Conservation (phyloP, 768 basidiomycete genomes). For the Xerocomus brunneocitrinus region DNA sequence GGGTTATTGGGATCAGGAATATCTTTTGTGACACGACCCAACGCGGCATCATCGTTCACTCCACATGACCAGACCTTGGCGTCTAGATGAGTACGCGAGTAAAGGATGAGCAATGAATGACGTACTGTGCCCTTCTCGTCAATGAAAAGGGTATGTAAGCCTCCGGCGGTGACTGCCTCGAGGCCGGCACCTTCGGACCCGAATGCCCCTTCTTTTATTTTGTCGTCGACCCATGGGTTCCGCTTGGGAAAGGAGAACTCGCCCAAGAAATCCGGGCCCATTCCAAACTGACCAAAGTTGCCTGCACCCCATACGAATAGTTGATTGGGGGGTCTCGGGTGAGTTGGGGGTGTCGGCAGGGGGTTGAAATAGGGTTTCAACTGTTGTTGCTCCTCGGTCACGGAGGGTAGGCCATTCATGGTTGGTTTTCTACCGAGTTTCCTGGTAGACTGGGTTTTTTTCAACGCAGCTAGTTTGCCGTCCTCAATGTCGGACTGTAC, state of each 20-base stretch:
- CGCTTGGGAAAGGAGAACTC: slow-evolving; percentile 75
- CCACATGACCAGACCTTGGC: slow-evolving; percentile 79
- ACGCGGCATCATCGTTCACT: slow-evolving; percentile 83
- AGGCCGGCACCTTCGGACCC: slow-evolving; percentile 75
- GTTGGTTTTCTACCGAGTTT: slow-evolving; percentile 30
- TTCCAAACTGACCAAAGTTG: slow-evolving; percentile 93
- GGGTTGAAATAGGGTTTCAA: slow-evolving; percentile 60
- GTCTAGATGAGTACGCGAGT: slow-evolving; percentile 2
- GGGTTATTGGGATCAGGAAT: slow-evolving; percentile 57
- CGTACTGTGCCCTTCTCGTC: slow-evolving; percentile 88
- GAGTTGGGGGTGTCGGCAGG: slow-evolving; percentile 54
- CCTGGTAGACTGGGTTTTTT: slow-evolving; percentile 22
- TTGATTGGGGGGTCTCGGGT: slow-evolving; percentile 59
- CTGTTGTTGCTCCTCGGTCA: slow-evolving; percentile 36
- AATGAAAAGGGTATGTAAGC: slow-evolving; percentile 84
- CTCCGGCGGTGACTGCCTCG: slow-evolving; percentile 76
- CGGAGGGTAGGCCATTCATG: slow-evolving; percentile 27
- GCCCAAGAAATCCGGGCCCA: slow-evolving; percentile 69
- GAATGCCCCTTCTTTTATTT: slow-evolving; percentile 66
- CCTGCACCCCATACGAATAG: slow-evolving; percentile 90
- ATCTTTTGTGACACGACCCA: slow-evolving; percentile 71
- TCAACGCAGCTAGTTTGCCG: slow-evolving; percentile 23
- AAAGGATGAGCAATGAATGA: slow-evolving; percentile 14
- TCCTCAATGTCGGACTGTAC: slow-evolving; percentile 43
- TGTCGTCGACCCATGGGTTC: slow-evolving; percentile 71